A percentile compares a stretch with the other conserved stretches of the same genome.
Evolutionary conservation across 129 eudicot genomes (phyloP).

Genomic region (Flaveria ramosissima): DNA sequence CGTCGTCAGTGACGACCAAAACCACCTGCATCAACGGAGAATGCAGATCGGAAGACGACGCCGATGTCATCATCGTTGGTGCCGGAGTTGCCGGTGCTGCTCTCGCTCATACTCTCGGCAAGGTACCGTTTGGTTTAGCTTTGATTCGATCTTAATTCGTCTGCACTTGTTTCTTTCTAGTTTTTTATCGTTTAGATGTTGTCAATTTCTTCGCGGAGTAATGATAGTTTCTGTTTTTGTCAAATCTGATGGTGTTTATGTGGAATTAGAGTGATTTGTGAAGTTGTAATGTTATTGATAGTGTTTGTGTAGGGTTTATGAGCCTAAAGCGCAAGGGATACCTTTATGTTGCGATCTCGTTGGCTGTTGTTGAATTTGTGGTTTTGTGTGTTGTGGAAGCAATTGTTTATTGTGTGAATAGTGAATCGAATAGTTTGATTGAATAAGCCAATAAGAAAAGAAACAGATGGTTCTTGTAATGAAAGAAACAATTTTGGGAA

Average conservation of each 20-base stretch:
- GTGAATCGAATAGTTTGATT: constrained; percentile 20
- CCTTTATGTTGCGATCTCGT: neutral
- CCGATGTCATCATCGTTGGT: constrained; percentile 65
- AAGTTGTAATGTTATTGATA: neutral
- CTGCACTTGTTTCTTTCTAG: too few species aligned
- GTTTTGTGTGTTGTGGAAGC: constrained; percentile 19
- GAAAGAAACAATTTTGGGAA: neutral
- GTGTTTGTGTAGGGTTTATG: constrained; percentile 4
- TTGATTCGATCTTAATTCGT: too few species aligned
- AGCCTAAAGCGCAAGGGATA: too few species aligned
- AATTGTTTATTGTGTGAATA: constrained; percentile 17
- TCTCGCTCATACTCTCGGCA: constrained; percentile 73
- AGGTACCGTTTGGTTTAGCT: constrained; percentile 32
- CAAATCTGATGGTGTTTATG: neutral
- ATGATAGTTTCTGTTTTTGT: neutral
- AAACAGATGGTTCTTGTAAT: neutral
- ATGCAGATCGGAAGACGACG: constrained; percentile 45
- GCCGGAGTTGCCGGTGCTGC: constrained; percentile 88
- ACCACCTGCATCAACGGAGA: constrained; percentile 35
- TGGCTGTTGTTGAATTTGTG: neutral
- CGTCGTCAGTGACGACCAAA: constrained; percentile 35
- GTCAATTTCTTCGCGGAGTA: too few species aligned
- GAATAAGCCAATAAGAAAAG: constrained; percentile 9
- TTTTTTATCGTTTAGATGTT: too few species aligned
- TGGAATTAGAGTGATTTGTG: constrained; percentile 15